Evolutionary conservation across 495 filamentous ascomycete genomes (phyloP), one percentile per base, ranked within the genome.

Genomic region (Aspergillus campestris): DNA sequence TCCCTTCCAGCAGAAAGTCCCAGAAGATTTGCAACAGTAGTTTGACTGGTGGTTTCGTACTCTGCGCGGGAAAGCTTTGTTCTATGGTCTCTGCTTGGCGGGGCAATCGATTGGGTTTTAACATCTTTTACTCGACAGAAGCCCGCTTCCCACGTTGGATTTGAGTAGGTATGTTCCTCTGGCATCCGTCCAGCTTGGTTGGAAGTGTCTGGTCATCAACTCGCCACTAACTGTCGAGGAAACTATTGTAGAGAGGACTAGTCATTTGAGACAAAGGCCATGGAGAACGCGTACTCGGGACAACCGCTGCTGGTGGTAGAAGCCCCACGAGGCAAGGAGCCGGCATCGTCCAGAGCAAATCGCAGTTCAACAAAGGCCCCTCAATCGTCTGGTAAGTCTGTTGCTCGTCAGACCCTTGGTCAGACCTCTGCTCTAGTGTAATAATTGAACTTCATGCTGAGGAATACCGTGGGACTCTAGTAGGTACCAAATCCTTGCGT

Each of bases 201-300:
- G 34, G 29, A 9, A 24, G 34, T 42, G 13, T 42, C 18, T 24
- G 4, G 18, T 24, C 18, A 24, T 24, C 18, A 34, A 34, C 2
- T 12, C 5, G 32, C 32, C 5, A 34, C 32, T 34, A 34, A 24
- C 18, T 4, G 18, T 24, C 18, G 18, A 24, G 18, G 4, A 24
- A 24, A 24, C 18, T 24, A 4, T 4, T 24, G 18, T 24, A 24
- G 18, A 24, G 18, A 24, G 18, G 18, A 4, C 18, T 24, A 15
- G 13, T 31, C 15, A 42, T 34, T 38, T 35, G 48, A 45, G 44
- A 43, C 58, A 47, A 48, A 46, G 54, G 38, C 60, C 51, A 65
- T 66, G 64, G 60, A 63, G 40, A 57, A 68, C 59, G 63, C 50
- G 55, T 46, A 62, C 40, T 45, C 58, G 42, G 52, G 50, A 37